Evolutionary conservation across 2,329 filamentous ascomycete genomes (phyloP).

Genomic region (Diaporthe citrichinensis): DNA sequence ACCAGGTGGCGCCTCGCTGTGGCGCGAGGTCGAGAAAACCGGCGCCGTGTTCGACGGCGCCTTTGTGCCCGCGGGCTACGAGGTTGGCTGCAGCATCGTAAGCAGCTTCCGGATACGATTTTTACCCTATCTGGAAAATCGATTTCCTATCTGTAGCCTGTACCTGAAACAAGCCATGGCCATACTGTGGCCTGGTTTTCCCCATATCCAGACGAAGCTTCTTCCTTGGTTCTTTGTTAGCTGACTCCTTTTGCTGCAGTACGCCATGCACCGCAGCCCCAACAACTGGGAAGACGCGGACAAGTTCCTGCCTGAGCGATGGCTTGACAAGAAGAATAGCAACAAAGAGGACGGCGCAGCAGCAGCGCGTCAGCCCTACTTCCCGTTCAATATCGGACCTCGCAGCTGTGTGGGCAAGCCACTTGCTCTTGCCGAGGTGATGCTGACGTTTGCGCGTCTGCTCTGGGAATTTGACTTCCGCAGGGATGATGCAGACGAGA

Average conservation of each 20-base stretch:
- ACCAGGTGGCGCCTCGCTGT: constrained; percentile 21
- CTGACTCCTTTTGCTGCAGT: no score
- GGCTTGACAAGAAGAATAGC: background rate
- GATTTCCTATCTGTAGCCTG: no score
- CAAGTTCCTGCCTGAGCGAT: background rate
- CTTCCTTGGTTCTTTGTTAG: no score
- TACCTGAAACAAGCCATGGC: no score
- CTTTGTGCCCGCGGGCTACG: constrained; percentile 39
- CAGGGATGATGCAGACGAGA: constrained; percentile 3
- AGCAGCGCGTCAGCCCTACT: background rate
- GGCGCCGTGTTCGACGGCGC: constrained; percentile 43
- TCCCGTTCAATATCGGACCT: constrained; percentile 19
- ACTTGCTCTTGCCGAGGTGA: constrained; percentile 27
- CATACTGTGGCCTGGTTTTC: no score
- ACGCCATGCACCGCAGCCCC: constrained; percentile 43
- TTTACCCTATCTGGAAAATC: no score
- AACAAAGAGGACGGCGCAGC: background rate
- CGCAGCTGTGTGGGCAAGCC: constrained; percentile 35
- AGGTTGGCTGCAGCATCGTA: constrained; percentile 41
- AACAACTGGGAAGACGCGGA: constrained; percentile 5
- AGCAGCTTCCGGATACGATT: no score
- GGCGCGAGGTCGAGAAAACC: constrained; percentile 39
- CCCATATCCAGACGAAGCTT: no score
- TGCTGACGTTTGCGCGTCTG: constrained; percentile 27
- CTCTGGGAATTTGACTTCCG: constrained; percentile 32